Percentiles rank a stretch among this genome's conserved stretches.
Evolutionary conservation across 2,329 filamentous ascomycete species (phyloP).

Genomic region (Fusarium haematococcum): DNA sequence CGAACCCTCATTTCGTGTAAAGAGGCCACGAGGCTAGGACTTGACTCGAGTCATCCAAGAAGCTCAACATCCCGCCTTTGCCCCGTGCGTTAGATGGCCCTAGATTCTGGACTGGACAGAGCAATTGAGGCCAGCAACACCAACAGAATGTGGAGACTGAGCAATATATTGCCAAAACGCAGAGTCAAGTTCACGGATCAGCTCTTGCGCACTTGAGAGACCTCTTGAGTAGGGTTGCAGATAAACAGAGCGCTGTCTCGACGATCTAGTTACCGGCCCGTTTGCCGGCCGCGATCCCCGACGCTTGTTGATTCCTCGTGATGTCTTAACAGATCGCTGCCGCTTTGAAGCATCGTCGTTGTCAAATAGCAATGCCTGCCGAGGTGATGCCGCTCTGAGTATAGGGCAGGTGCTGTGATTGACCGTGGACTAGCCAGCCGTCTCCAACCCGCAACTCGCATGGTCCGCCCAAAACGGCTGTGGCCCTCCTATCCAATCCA

Average conservation of each 20-base stretch:
- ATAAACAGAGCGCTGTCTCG: neutral
- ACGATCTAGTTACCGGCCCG: neutral
- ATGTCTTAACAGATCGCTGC: constrained; percentile 3
- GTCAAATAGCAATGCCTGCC: constrained; percentile 12
- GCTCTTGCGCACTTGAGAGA: neutral
- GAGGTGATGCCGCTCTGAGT: neutral
- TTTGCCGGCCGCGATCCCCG: neutral
- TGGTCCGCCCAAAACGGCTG: constrained; percentile 13
- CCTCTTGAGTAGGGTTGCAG: neutral
- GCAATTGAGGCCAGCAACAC: constrained; percentile 5
- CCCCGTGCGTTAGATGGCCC: constrained; percentile 4
- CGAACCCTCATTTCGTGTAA: constrained; percentile 21
- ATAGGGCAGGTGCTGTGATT: constrained; percentile 26
- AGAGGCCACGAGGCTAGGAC: constrained; percentile 4
- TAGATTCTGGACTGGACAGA: neutral
- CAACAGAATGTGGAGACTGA: neutral
- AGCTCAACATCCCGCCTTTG: constrained; percentile 3
- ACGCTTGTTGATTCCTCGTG: neutral
- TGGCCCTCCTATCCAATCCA: constrained; percentile 33
- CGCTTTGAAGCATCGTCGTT: neutral
- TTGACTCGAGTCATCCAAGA: constrained; percentile 10
- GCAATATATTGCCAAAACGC: neutral
- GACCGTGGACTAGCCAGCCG: constrained; percentile 21
- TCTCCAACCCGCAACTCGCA: constrained; percentile 8
- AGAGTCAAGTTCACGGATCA: neutral